Conservation (phyloP, 208 protist genomes). For the Leishmania braziliensis region DNA sequence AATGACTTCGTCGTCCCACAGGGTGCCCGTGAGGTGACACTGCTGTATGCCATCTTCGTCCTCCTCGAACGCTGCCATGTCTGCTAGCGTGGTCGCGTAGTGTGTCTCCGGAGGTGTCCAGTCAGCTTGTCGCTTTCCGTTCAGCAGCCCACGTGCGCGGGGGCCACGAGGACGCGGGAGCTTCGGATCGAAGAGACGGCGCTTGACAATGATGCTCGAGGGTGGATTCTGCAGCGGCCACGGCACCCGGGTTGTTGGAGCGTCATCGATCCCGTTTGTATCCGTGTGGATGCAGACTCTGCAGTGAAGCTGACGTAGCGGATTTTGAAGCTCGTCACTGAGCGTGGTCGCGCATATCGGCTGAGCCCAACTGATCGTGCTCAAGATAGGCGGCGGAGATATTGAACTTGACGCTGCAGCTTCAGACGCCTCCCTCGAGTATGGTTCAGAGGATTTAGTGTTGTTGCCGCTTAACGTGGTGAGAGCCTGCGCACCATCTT, state of each 20-base stretch:
- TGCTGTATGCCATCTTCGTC: conserved; percentile 14
- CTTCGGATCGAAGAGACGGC: conserved; percentile 16
- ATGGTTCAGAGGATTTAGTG: neutral
- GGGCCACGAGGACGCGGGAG: neutral
- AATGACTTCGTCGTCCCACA: neutral
- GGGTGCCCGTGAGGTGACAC: neutral
- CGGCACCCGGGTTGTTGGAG: neutral
- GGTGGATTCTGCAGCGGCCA: conserved; percentile 7
- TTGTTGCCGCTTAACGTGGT: neutral
- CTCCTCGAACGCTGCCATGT: conserved; percentile 19
- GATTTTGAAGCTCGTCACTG: neutral
- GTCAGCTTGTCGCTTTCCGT: conserved; percentile 27
- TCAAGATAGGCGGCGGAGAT: conserved; percentile 7
- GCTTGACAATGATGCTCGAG: conserved; percentile 3
- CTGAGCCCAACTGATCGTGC: neutral
- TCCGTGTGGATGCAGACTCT: neutral
- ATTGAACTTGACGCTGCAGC: neutral
- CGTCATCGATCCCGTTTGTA: neutral
- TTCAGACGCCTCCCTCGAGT: neutral
- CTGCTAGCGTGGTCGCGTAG: conserved; percentile 31
- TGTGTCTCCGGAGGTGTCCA: conserved; percentile 36
- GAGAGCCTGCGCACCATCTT: neutral
- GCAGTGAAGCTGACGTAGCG: conserved; percentile 1
- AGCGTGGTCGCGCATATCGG: neutral
- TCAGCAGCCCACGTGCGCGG: conserved; percentile 20